phyloP scores from a whole-genome alignment of 2,329 filamentous ascomycete species.

The Exophiala sideris region DNA sequence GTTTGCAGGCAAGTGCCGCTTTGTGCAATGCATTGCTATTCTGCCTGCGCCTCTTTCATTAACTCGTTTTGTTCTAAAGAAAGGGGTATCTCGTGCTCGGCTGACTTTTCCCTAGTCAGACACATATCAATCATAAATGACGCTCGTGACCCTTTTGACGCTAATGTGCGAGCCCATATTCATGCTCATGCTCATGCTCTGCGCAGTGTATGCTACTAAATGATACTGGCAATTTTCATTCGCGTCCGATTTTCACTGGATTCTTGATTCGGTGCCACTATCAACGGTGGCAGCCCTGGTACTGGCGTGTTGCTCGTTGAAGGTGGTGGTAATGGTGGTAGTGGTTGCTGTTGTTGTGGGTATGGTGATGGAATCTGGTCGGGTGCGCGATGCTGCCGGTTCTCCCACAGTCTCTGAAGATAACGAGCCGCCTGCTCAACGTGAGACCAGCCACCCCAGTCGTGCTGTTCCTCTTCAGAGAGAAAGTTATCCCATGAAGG shows the following conservation, averaged over 20 bases:
- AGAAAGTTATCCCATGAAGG: slow-evolving; percentile 34
- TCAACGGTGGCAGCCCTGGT: slow-evolving; percentile 23
- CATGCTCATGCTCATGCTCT: too few species aligned
- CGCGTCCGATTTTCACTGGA: slow-evolving; percentile 36
- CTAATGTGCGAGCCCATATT: too few species aligned
- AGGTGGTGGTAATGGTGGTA: slow-evolving; percentile 22
- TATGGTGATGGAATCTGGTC: slow-evolving; percentile 6
- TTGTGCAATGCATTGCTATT: too few species aligned
- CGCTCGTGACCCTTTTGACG: too few species aligned
- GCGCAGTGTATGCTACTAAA: slow-evolving; percentile 20
- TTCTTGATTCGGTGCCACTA: slow-evolving; percentile 22
- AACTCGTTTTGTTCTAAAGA: too few species aligned
- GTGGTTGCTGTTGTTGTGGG: slow-evolving; percentile 19
- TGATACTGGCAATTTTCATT: slow-evolving; percentile 48
- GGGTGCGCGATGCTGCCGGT: slow-evolving; percentile 18
- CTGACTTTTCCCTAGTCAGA: too few species aligned
- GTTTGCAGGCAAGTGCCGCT: too few species aligned
- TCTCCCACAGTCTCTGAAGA: slow-evolving; percentile 43
- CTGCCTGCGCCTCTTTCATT: too few species aligned
- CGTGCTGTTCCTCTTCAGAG: slow-evolving; percentile 56
- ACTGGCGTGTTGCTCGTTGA: slow-evolving; percentile 28
- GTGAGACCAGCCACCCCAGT: slow-evolving; percentile 79
- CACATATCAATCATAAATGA: too few species aligned
- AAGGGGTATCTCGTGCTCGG: too few species aligned
- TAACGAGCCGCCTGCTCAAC: slow-evolving; percentile 63